Evolutionary conservation across 768 basidiomycete genomes (phyloP).

Genomic region (Gymnopilus dilepis): DNA sequence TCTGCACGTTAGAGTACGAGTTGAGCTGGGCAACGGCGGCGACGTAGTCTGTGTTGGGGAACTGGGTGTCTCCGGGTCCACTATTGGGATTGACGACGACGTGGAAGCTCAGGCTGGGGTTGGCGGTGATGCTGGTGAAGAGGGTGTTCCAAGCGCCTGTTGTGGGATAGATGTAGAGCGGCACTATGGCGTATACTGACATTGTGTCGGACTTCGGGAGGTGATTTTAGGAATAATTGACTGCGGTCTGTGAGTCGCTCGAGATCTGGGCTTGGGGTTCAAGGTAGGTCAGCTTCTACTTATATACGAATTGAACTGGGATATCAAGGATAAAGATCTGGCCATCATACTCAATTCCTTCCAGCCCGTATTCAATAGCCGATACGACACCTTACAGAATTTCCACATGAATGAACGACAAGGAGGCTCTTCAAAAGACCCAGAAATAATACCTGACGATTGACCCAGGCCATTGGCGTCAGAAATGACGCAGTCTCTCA

Average conservation of each 20-base stretch:
- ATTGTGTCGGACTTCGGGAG: not conserved
- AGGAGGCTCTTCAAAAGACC: too few relatives aligned
- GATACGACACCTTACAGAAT: too few relatives aligned
- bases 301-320: too few relatives aligned
- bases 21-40: slow-evolving; percentile 1
- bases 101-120: not conserved
- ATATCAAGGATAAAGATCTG: too few relatives aligned
- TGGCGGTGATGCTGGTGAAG: not conserved
- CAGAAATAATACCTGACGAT: too few relatives aligned
- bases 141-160: slow-evolving; percentile 2
- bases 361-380: too few relatives aligned
- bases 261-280: not conserved
- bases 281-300: too few relatives aligned
- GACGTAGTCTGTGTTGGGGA: not conserved
- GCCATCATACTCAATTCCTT: too few relatives aligned
- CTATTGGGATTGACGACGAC: not conserved
- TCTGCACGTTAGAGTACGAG: not conserved
- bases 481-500: too few relatives aligned
- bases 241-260: not conserved
- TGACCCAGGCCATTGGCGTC: too few relatives aligned
- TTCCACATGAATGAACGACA: too few relatives aligned
- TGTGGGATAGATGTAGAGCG: slow-evolving; percentile 3
- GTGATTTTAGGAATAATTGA: not conserved
- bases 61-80: not conserved
- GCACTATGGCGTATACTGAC: not conserved